phyloP scores from a whole-genome alignment of 352 stramenopile species.

The Pythium sukuiense region DNA sequence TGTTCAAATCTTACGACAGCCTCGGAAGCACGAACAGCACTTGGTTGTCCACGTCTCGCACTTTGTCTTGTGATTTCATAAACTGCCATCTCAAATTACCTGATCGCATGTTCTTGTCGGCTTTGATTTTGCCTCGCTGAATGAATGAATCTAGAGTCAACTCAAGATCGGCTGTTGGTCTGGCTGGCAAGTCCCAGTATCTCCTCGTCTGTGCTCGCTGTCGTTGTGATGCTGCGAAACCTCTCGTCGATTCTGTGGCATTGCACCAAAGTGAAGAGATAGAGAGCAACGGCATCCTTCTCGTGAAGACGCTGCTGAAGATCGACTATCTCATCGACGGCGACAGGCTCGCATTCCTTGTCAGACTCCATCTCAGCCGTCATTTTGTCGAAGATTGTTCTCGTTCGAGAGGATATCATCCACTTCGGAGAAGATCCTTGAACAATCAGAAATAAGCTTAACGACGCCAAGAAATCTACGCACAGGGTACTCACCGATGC shows the following conservation, averaged over 20 bases:
- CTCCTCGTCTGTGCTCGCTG: no score
- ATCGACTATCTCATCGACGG: not conserved
- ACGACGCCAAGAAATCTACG: no score
- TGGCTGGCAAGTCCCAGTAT: no score
- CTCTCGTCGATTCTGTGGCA: not conserved
- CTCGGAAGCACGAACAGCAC: conserved; percentile 6
- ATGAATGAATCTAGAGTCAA: no score
- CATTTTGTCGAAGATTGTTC: not conserved
- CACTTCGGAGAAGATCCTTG: not conserved
- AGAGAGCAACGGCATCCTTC: not conserved
- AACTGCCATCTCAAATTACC: no score
- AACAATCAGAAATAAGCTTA: no score
- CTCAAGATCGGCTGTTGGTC: no score
- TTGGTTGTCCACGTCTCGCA: conserved; percentile 23
- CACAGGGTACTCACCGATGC: no score
- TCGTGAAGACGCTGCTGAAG: not conserved
- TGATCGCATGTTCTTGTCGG: no score
- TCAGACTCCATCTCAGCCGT: not conserved
- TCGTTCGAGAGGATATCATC: not conserved
- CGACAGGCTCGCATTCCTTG: not conserved
- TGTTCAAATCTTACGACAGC: conserved; percentile 54
- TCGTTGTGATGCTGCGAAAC: not conserved
- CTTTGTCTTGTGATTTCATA: conserved; percentile 10
- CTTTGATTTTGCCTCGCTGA: no score
- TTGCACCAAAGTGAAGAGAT: not conserved